Evolutionary conservation across 345 rosid species (phyloP).

Genomic region (Gynandropsis gynandra): DNA sequence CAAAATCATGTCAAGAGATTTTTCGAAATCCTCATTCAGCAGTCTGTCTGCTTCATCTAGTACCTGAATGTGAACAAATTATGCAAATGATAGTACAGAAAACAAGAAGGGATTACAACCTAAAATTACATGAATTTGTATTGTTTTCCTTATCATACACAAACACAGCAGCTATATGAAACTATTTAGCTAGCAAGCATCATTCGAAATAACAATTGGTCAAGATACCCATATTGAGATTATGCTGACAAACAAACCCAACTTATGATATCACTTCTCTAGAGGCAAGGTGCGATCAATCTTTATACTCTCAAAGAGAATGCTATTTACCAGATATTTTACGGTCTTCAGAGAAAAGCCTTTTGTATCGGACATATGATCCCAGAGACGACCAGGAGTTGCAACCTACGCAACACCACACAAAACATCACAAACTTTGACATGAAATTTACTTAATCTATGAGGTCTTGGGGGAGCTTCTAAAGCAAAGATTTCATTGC

Average conservation of each 20-base stretch:
- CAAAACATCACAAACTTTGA: neutral
- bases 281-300: too few relatives aligned
- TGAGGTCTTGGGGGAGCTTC: neutral
- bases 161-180: too few relatives aligned
- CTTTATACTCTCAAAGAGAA: too few relatives aligned
- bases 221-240: too few relatives aligned
- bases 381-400: slow-evolving; percentile 94
- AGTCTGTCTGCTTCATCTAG: slow-evolving; percentile 95
- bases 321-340: slow-evolving; percentile 61
- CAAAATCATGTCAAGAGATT: slow-evolving; percentile 72
- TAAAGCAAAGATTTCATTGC: neutral
- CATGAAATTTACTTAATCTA: neutral
- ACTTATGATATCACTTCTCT: too few relatives aligned
- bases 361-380: slow-evolving; percentile 80
- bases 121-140: neutral
- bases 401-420: slow-evolving; percentile 47
- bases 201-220: too few relatives aligned
- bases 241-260: too few relatives aligned
- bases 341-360: slow-evolving; percentile 75
- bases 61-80: slow-evolving; percentile 38
- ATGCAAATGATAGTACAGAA: neutral
- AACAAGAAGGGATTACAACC: slow-evolving; percentile 2
- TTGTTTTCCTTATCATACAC: too few relatives aligned
- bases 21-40: slow-evolving; percentile 91
- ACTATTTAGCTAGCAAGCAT: too few relatives aligned